Evolutionary conservation across 352 stramenopile genomes (phyloP).

Genomic region (Phytophthora meadii): DNA sequence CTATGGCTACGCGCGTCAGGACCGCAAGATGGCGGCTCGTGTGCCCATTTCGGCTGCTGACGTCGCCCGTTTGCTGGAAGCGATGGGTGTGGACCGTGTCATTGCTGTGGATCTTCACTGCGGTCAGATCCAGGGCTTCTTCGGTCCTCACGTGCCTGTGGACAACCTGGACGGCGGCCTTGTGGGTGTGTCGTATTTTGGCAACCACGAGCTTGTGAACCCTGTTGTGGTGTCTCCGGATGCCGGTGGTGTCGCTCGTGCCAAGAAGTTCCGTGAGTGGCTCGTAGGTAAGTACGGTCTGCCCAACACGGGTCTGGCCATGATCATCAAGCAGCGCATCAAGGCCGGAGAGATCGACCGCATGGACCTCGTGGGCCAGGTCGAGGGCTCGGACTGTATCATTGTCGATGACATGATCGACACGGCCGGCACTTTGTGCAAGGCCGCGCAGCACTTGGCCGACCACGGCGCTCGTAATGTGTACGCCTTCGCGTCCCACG

Average conservation of each 20-base stretch:
- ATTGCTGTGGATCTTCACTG: conserved; percentile 91
- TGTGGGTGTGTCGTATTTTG: conserved; percentile 95
- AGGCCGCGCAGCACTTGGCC: conserved; percentile 97
- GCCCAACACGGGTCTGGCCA: conserved; percentile 97
- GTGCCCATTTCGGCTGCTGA: conserved; percentile 97
- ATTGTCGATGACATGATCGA: conserved; percentile 99
- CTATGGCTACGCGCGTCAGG: conserved; percentile 92
- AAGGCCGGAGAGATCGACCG: conserved; percentile 97
- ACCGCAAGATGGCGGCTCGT: conserved; percentile 92
- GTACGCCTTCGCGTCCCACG: conserved; percentile 99
- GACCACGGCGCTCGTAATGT: conserved; percentile 97
- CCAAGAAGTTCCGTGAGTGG: conserved; percentile 99
- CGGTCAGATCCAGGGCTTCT: conserved; percentile 97
- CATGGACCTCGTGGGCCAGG: conserved; percentile 99
- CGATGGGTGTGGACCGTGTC: conserved; percentile 90
- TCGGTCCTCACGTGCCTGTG: conserved; percentile 98
- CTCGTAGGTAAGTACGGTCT: conserved; percentile 97
- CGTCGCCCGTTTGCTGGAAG: conserved; percentile 86
- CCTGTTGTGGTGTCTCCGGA: conserved; percentile 99
- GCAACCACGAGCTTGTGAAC: conserved; percentile 98
- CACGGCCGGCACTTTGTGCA: conserved; percentile 98
- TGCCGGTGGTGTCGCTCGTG: conserved; percentile 98
- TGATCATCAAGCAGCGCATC: conserved; percentile 99
- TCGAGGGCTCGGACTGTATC: conserved; percentile 99
- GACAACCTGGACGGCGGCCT: conserved; percentile 98